Evolutionary conservation across 192 early-diverging fungal species (phyloP).

Genomic region (Rhizoclosmatium sp.): DNA sequence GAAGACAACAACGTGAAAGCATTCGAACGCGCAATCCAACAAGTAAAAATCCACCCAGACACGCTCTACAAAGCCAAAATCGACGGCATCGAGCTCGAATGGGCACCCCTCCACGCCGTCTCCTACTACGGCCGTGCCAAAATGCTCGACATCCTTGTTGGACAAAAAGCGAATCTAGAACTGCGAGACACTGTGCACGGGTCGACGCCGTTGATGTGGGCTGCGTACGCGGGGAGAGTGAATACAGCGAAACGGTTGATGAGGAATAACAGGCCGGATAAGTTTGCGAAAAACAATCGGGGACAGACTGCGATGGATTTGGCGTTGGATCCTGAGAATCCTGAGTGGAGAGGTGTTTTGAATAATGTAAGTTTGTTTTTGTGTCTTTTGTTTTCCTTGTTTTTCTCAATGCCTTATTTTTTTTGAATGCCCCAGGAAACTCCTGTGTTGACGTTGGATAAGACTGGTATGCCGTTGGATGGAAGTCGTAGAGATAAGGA

Average conservation of each 20-base stretch:
- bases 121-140: conserved; percentile 80
- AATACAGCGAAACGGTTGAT: conserved; percentile 76
- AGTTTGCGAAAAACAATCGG: conserved; percentile 75
- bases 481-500: neutral
- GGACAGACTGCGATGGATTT: conserved; percentile 84
- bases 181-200: conserved; percentile 84
- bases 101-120: conserved; percentile 87
- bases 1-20: conserved; percentile 45
- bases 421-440: conserved; percentile 9
- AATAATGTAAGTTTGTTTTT: conserved; percentile 39
- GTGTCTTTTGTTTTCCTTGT: neutral
- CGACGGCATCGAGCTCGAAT: conserved; percentile 74
- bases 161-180: conserved; percentile 80
- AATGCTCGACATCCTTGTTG: conserved; percentile 72
- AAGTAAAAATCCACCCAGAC: conserved; percentile 45
- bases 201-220: conserved; percentile 89
- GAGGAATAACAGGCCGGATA: conserved; percentile 77
- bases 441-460: conserved; percentile 4
- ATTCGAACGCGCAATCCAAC: conserved; percentile 36
- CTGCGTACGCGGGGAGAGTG: conserved; percentile 80
- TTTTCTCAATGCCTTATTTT: neutral
- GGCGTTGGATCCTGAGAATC: conserved; percentile 67
- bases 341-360: conserved; percentile 62
- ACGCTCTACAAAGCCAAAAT: conserved; percentile 50
- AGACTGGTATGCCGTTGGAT: conserved; percentile 12